Conservation (phyloP, 1,284 basidiomycete genomes). For the Trichosporon inkin region DNA sequence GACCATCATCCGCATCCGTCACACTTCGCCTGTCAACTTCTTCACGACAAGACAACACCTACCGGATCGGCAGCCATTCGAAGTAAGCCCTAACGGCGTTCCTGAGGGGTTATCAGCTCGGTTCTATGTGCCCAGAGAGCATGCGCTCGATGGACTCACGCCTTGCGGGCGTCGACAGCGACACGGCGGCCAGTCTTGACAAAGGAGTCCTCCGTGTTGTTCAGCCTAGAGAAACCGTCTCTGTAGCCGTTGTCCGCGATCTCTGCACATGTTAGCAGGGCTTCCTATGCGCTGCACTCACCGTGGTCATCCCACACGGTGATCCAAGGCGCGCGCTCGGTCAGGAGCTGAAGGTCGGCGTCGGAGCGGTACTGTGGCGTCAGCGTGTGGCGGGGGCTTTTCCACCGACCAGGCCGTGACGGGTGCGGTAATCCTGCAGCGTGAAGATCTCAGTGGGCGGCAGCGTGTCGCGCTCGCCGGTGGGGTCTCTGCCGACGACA, state of each 20-base stretch:
- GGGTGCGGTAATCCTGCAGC: slow-evolving; percentile 61
- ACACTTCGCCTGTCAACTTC: slow-evolving; percentile 9
- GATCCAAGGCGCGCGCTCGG: slow-evolving; percentile 59
- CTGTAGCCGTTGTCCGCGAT: slow-evolving; percentile 56
- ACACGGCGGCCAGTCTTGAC: slow-evolving; percentile 12
- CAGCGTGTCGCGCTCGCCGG: slow-evolving; percentile 45
- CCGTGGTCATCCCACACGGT: slow-evolving; percentile 61
- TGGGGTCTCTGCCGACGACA: slow-evolving; percentile 28
- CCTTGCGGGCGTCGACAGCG: slow-evolving; percentile 50
- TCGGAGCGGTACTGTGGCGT: slow-evolving; percentile 56
- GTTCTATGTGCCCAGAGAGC: too few species aligned
- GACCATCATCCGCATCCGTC: slow-evolving; percentile 59
- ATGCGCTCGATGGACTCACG: slow-evolving; percentile 24
- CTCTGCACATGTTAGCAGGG: slow-evolving; percentile 42
- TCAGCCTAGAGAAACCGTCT: slow-evolving; percentile 51
- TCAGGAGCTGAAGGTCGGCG: slow-evolving; percentile 54
- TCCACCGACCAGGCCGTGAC: slow-evolving; percentile 53
- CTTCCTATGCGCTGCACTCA: not conserved
- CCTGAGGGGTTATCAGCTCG: too few species aligned
- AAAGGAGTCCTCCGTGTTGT: slow-evolving; percentile 52
- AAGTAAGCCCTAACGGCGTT: slow-evolving; percentile 64
- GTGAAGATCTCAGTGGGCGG: slow-evolving; percentile 58
- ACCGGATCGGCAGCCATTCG: slow-evolving; percentile 64
- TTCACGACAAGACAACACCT: not conserved
- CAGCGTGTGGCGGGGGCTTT: not conserved